Evolutionary conservation across 2,329 filamentous ascomycete species (phyloP), one percentile per base, ranked within the genome.

Genomic region (Cercospora canescens): DNA sequence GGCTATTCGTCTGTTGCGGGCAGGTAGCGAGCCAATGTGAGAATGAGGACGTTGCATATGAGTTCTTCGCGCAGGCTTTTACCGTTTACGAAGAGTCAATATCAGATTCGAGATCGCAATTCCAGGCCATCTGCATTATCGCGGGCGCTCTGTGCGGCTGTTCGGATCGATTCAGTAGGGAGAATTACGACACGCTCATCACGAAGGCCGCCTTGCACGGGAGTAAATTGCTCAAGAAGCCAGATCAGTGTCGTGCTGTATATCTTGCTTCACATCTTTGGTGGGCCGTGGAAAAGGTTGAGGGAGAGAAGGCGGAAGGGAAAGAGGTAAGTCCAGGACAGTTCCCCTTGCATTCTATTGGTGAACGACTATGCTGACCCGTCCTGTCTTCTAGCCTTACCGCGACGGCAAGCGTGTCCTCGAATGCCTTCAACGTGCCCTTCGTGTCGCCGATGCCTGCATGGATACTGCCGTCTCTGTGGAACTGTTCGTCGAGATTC

Each of bases 391-490:
- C 12, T 73, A 95, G 93, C 88, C 97, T 56, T 99, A 99, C 80
- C 94, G 95, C 65, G 95, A 99, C 74, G 95, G 95, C 63, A 99
- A 99, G 81, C 89, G 95, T 58, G 95, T 99, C 2, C 87, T 99
- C 6, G 95, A 99, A 79, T 99, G 95, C 76, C 85, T 99, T 56
- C 95, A 99, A 80, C 91, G 95, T 63, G 95, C 95, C 11, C 88
- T 99, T 9, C 90, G 96, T 37, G 96, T 99, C 30, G 96, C 95
- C 2, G 95, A 99, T 79, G 96, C 95, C 6, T 99, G 95, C 82
- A 99, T 99, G 95, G 96, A 99, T 80, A 95, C 94, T 7, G 93
- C 93, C 6, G 93, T 97, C 4, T 97, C 93, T 2, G 95, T 99
- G 55, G 96, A 99, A 81, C 86, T 99, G 57, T 99, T 99, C 80